phyloP scores from a whole-genome alignment of 2,329 filamentous ascomycete genomes.

The Aureobasidium sp. region DNA sequence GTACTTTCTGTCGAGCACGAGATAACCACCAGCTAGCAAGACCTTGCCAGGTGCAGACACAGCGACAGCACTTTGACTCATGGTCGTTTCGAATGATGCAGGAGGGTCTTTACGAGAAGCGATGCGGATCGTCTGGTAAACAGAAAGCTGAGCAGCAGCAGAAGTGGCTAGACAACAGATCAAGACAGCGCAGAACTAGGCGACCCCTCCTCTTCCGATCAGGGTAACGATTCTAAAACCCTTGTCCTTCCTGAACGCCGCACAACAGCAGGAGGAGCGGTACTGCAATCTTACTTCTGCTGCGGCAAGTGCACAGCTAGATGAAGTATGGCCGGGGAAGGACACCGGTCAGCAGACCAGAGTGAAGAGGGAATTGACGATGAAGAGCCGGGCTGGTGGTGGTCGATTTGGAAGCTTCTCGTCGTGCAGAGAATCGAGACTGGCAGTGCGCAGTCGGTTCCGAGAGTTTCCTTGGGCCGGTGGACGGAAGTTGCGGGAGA shows the following conservation, averaged over 20 bases:
- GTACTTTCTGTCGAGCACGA: constrained; percentile 82
- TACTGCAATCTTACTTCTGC: constrained; percentile 5
- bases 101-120: constrained; percentile 2
- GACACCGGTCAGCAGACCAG: constrained; percentile 6
- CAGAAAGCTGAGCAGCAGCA: background rate
- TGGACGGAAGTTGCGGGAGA: constrained; percentile 5
- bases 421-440: background rate
- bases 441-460: background rate
- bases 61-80: constrained; percentile 20
- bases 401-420: constrained; percentile 7
- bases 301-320: background rate
- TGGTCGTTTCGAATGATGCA: constrained; percentile 5
- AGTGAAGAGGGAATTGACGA: constrained; percentile 3
- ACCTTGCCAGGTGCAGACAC: constrained; percentile 96
- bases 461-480: constrained; percentile 7
- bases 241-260: constrained; percentile 5
- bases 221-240: constrained; percentile 1
- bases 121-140: constrained; percentile 5
- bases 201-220: constrained; percentile 1
- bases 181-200: background rate
- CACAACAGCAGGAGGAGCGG: background rate
- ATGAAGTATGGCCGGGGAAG: background rate
- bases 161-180: background rate
- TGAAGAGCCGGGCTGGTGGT: constrained; percentile 1
- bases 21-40: constrained; percentile 85